A percentile compares a stretch with the other conserved stretches of the same genome.
These are phyloP conservation scores for Pythium scleroteichum DNA, from an alignment of 352 stramenopile species.

Conservation along the genomic window DNA sequence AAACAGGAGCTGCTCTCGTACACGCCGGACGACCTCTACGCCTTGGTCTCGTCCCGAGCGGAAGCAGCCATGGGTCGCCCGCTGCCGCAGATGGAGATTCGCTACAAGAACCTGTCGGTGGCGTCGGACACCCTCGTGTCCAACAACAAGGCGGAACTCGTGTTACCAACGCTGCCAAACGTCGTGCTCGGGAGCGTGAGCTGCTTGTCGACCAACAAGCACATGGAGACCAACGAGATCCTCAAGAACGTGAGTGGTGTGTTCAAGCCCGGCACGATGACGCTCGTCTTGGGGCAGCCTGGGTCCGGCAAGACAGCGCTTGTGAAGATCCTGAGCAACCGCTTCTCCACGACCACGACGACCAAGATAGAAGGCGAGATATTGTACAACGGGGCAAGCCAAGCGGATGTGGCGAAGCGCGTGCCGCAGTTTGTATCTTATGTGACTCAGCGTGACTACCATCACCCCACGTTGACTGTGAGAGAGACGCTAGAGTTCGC, in stretches of 20 bases:
- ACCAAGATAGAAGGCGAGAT: constrained; percentile 40
- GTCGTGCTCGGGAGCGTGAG: no score
- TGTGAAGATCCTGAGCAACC: constrained; percentile 51
- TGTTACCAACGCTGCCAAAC: no score
- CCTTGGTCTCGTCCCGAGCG: no score
- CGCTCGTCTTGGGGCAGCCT: constrained; percentile 35
- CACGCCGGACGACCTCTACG: no score
- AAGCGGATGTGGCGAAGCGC: constrained; percentile 28
- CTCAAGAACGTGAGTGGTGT: constrained; percentile 36
- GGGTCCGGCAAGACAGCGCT: constrained; percentile 42
- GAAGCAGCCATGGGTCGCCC: no score
- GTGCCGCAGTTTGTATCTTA: constrained; percentile 51
- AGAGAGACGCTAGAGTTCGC: constrained; percentile 52
- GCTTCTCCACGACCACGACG: constrained; percentile 41
- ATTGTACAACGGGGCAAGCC: constrained; percentile 42
- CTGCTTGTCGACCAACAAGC: not conserved
- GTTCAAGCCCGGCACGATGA: constrained; percentile 52
- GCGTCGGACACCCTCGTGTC: no score
- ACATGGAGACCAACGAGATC: constrained; percentile 27
- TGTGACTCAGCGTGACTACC: constrained; percentile 43
- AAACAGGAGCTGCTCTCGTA: no score
- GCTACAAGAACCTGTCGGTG: no score
- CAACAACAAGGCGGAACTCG: no score
- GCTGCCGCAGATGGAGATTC: no score
- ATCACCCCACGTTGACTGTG: constrained; percentile 30